Percentiles rank a stretch among this genome's conserved stretches.
These are phyloP conservation scores for Paramecium octaurelia DNA, from an alignment of 73 alveolate genomes.

Conservation along the genomic window DNA sequence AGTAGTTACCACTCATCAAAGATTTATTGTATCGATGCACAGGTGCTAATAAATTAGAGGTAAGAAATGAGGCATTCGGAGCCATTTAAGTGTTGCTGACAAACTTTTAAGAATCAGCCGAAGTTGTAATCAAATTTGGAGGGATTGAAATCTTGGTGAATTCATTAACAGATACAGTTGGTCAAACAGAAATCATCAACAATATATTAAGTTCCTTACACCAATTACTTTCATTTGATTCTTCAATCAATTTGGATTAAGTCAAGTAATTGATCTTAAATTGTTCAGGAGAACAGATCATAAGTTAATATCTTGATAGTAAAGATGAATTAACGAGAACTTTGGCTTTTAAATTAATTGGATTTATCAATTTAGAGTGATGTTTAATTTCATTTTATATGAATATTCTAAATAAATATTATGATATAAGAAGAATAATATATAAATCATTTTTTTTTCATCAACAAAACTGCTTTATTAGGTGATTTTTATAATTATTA, in stretches of 20 bases:
- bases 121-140: neutral
- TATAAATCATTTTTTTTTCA: neutral
- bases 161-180: neutral
- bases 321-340: neutral
- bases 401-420: neutral
- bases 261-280: neutral
- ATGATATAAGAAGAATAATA: neutral
- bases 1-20: neutral
- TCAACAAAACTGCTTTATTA: neutral
- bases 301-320: neutral
- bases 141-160: neutral
- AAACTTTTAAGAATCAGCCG: neutral
- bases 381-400: neutral
- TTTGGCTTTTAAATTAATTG: neutral
- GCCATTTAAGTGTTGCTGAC: neutral
- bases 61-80: conserved; percentile 3
- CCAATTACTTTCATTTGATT: neutral
- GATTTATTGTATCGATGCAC: neutral
- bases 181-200: neutral
- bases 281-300: neutral
- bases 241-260: neutral
- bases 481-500: neutral
- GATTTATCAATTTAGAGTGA: neutral
- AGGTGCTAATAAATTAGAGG: neutral
- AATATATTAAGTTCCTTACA: neutral